These are phyloP conservation scores for Uronychia setigera DNA, from an alignment of 73 alveolate genomes.

Conservation along the genomic window DNA sequence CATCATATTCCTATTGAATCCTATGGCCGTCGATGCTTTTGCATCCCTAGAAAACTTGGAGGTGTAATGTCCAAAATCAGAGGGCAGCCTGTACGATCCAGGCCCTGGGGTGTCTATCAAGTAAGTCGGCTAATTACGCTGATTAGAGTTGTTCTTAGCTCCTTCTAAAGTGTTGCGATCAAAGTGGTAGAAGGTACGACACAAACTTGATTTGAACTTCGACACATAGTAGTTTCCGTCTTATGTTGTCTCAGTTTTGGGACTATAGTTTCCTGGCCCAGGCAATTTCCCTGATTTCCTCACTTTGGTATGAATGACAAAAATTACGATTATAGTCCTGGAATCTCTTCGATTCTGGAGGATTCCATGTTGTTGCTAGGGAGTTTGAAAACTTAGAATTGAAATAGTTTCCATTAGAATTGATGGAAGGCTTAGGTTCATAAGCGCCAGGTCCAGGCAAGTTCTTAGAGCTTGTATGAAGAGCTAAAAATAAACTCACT, in stretches of 20 bases:
- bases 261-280: constrained; percentile 63
- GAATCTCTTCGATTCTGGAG: constrained; percentile 54
- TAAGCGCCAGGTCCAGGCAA: constrained; percentile 70
- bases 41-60: constrained; percentile 29
- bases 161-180: constrained; percentile 38
- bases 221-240: constrained; percentile 57
- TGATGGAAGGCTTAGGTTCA: constrained; percentile 59
- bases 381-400: constrained; percentile 50
- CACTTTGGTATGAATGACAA: neutral
- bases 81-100: constrained; percentile 83
- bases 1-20: neutral
- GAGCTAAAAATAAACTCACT: neutral
- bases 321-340: constrained; percentile 9
- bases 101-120: constrained; percentile 86
- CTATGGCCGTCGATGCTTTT: neutral
- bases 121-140: constrained; percentile 7
- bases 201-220: constrained; percentile 50
- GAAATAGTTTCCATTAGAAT: constrained; percentile 53
- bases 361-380: constrained; percentile 56
- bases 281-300: constrained; percentile 22
- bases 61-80: constrained; percentile 90
- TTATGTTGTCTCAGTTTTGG: constrained; percentile 25
- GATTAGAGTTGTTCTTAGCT: constrained; percentile 5
- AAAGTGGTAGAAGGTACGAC: constrained; percentile 62
- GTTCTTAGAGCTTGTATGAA: constrained; percentile 17